Conservation (phyloP, 495 filamentous ascomycete species). For the Podospora tetraspora region DNA sequence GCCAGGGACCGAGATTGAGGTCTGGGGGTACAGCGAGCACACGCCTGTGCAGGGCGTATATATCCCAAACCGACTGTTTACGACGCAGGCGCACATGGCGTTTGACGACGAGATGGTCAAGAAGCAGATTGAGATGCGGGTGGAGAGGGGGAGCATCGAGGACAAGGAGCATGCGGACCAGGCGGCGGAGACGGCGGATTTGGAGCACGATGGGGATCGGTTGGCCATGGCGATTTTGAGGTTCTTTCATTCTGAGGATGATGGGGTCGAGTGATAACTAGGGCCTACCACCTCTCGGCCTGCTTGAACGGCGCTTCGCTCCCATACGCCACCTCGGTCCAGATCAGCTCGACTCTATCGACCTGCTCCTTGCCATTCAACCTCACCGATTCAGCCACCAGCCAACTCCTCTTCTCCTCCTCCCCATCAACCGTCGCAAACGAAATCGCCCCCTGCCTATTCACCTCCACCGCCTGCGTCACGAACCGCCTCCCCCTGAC, state of each 20-base stretch:
- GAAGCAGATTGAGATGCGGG: slow-evolving; percentile 56
- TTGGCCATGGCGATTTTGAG: slow-evolving; percentile 32
- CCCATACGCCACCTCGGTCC: slow-evolving; percentile 1
- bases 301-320: not conserved
- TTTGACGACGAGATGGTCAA: slow-evolving; percentile 67
- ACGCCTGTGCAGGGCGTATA: slow-evolving; percentile 75
- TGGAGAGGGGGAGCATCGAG: slow-evolving; percentile 57
- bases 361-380: not conserved
- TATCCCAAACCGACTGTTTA: slow-evolving; percentile 54
- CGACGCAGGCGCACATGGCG: slow-evolving; percentile 83
- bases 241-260: slow-evolving; percentile 34
- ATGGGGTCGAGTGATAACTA: slow-evolving; percentile 16
- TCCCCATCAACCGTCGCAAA: not conserved
- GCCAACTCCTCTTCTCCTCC: not conserved
- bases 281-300: not conserved
- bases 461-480: not conserved
- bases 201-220: slow-evolving; percentile 29
- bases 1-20: slow-evolving; percentile 25
- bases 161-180: slow-evolving; percentile 38
- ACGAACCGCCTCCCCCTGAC: not conserved
- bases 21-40: slow-evolving; percentile 33
- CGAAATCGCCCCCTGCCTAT: not conserved
- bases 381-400: slow-evolving; percentile 2
- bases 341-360: not conserved
- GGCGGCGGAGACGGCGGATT: slow-evolving; percentile 27